Evolutionary conservation across 331 rosid species (phyloP).

Genomic region (Quercus tomentella): DNA sequence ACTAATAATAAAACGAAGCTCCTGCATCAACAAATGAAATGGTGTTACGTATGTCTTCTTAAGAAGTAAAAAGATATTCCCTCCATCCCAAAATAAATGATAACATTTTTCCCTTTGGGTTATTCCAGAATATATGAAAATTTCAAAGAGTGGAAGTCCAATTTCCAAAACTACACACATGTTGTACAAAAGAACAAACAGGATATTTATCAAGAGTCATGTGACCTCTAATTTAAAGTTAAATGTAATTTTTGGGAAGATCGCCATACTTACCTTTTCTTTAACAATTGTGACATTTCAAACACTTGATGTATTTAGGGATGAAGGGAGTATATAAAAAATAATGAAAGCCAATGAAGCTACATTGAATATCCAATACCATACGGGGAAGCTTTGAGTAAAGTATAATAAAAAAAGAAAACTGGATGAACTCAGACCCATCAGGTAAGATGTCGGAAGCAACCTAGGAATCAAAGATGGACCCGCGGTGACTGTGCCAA

Average conservation of each 20-base stretch:
- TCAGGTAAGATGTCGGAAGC: conserved; percentile 5
- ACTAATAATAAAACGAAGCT: conserved; percentile 80
- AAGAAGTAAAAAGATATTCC: neutral
- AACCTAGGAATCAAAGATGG: no score
- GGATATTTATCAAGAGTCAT: no score
- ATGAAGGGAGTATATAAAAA: neutral
- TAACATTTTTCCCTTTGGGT: no score
- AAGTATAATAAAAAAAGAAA: conserved; percentile 72
- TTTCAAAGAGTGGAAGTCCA: no score
- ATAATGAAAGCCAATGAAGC: neutral
- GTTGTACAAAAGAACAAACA: no score
- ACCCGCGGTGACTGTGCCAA: no score
- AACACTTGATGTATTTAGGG: neutral
- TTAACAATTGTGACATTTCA: neutral
- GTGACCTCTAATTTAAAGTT: no score
- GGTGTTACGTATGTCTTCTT: neutral
- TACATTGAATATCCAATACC: conserved; percentile 35
- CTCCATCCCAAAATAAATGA: neutral
- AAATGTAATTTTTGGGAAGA: no score
- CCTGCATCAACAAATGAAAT: conserved; percentile 56
- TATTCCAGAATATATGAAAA: no score
- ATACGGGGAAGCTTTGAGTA: conserved; percentile 97
- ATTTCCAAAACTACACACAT: no score
- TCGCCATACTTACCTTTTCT: no score
- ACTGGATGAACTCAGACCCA: conserved; percentile 37